phyloP scores from a whole-genome alignment of 495 filamentous ascomycete genomes.

The Xylaria sp. region DNA sequence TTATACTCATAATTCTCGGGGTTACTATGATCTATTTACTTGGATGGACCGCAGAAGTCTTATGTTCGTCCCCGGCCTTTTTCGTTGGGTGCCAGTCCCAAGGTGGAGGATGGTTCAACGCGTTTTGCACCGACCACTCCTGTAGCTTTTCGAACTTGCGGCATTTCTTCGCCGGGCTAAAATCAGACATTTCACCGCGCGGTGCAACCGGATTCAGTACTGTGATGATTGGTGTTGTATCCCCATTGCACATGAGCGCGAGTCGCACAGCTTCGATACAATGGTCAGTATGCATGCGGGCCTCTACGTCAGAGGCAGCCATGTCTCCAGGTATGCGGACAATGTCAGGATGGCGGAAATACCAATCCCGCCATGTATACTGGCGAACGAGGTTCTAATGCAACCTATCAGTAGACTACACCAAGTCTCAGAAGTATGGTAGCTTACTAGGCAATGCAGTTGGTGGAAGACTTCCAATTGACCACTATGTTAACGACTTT shows the following conservation, averaged over 20 bases:
- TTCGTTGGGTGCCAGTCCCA: neutral
- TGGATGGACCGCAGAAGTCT: no score
- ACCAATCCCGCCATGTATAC: constrained; percentile 3
- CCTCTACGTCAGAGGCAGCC: neutral
- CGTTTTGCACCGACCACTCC: constrained; percentile 3
- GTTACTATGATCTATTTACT: no score
- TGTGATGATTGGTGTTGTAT: neutral
- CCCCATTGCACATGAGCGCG: constrained; percentile 5
- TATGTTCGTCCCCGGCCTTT: no score
- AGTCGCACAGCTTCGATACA: neutral
- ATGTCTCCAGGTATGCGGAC: constrained; percentile 10
- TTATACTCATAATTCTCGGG: no score
- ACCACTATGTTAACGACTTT: neutral
- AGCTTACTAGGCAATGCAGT: neutral
- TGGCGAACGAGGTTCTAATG: neutral
- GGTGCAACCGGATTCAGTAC: neutral
- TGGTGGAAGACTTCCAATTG: constrained; percentile 4
- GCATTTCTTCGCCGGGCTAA: neutral
- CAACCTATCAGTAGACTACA: neutral
- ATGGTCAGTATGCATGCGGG: constrained; percentile 5
- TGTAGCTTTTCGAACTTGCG: constrained; percentile 12
- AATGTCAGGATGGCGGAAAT: constrained; percentile 5
- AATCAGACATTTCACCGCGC: neutral
- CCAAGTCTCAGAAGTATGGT: neutral
- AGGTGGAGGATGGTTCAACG: neutral